Base-by-base conservation (phyloP, 1,284 basidiomycete genomes). In the Fomes fomentarius region DNA sequence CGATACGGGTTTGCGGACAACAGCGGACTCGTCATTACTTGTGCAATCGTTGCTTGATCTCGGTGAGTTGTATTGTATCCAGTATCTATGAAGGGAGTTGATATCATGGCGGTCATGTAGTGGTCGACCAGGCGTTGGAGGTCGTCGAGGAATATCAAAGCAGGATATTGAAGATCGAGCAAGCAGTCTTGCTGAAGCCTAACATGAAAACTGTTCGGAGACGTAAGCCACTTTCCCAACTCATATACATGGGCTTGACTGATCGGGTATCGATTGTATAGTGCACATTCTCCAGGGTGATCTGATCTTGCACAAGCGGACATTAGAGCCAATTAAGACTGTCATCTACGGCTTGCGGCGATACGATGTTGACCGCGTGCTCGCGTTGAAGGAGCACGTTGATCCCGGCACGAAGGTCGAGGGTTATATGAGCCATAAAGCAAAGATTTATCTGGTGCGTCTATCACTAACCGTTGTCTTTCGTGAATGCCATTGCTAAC, bases 261-360 rank as follows among this genome's bases (percentile, higher is more conserved):
- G 9, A 45, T n/a, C 26, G n/a, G n/a, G n/a, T n/a, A n/a, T 7
- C 11, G 1, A 12, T 8, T 40, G 25, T 42, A 19, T 49, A 87
- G 85, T 89, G 48, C 87, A 89, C 58, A 87, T 89, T 47, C 73
- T 89, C 15, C 86, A 84, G 33, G 86, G 83, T n/a, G 87, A 89
- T 63, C 74, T 89, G 12, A 84, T 82, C 44, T 70, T 87, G 54
- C 84, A 85, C 64, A 87, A 87, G 68, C 79, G 85, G 14, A 87
- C 85, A 3, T 74, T 89, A 9, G 84, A 82, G 49, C 87, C 87
- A 0, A 79, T 89, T 64, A 86, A 82, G 66, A 82, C 82, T 0
- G 71, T 89, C 60, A 75, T 89, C 19, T 87, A 85, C 61, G 84
- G 85, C 33, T 64, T 89, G 28, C 73, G 86, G 40, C 73, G 83